phyloP scores from a whole-genome alignment of 2,329 filamentous ascomycete species.

The Neoarthrinium moseri region DNA sequence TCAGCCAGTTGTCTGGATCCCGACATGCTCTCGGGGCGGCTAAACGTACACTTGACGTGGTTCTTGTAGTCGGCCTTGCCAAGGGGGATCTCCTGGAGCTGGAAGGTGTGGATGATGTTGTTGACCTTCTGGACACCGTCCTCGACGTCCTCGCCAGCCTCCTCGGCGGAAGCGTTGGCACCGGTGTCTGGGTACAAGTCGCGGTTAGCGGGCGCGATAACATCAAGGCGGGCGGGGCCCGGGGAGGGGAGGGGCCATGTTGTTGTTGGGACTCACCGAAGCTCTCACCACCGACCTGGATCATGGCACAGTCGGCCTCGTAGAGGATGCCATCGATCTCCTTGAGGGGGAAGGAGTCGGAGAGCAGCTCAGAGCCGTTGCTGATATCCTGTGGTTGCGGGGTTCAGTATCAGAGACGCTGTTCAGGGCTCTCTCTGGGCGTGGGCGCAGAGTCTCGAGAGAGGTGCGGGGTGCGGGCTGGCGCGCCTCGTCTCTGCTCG shows the following conservation, averaged over 20 bases:
- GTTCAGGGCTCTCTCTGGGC: too few relatives aligned
- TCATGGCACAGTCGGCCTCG: slow-evolving; percentile 91
- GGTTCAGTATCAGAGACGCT: slow-evolving; percentile 6
- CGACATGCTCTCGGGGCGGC: too few relatives aligned
- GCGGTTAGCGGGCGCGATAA: slow-evolving; percentile 6
- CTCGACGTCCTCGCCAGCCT: slow-evolving; percentile 72
- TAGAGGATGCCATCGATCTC: slow-evolving; percentile 77
- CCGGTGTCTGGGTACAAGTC: slow-evolving; percentile 65
- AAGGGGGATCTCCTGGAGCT: slow-evolving; percentile 73
- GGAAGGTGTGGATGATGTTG: slow-evolving; percentile 92
- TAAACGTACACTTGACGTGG: slow-evolving; percentile 77
- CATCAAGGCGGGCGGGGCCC: too few relatives aligned
- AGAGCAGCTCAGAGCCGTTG: slow-evolving; percentile 83
- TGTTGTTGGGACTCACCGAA: slow-evolving; percentile 58
- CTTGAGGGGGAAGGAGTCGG: slow-evolving; percentile 87
- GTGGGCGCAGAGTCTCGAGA: too few relatives aligned
- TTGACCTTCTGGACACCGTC: slow-evolving; percentile 75
- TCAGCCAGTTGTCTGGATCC: slow-evolving; percentile 5
- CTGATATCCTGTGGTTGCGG: slow-evolving; percentile 69
- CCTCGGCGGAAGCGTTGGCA: slow-evolving; percentile 96
- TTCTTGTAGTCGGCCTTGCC: slow-evolving; percentile 84
- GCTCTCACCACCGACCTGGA: slow-evolving; percentile 71
- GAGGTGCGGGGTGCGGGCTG: not conserved
- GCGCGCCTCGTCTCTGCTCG: not conserved
- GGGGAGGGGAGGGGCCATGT: not conserved